Evolutionary conservation across 2,329 filamentous ascomycete species (phyloP), one percentile per base, ranked within the genome.

Genomic region (Cladosporium sp.): DNA sequence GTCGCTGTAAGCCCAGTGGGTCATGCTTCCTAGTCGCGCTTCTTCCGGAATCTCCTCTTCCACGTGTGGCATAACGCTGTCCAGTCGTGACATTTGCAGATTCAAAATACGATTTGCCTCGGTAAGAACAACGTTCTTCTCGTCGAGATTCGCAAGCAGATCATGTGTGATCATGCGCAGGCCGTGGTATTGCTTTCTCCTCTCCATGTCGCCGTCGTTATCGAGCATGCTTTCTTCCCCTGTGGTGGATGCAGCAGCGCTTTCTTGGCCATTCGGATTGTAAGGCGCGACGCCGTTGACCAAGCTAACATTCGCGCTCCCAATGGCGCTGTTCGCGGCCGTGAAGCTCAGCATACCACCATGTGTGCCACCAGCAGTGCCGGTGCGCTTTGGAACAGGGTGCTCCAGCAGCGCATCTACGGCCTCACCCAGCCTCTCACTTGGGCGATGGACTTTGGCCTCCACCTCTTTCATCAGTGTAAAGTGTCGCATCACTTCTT

Each of bases 381-480:
- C 51, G 52, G 55, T 63, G 49, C 61, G 58, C 39, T 66, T 65
- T 33, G 75, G 72, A 25, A 73, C 67, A 32, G 73, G 73, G 49
- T 72, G 67, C 33, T 66, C 64, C 51, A 72, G 67, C 35, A 86
- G 82, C 47, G 78, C 78, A 54, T 84, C 77, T 60, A 95, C 80
- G 54, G 94, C 78, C 63, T 85, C 79, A 63, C 86, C 84, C 52
- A 98, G 78, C 62, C 85, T 80, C 60, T 93, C 86, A 67, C 95
- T 89, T 6, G 93, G 86, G 20, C 83, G 84, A 70, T 91, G 93
- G 57, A 95, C 87, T 72, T 98, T 98, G 55, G 92, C 92, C 73
- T 98, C 93, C 41, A 97, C 93, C 72, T 98, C 93, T 69, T 96
- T 96, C 59, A 98, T 78, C 50, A 97, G 79, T 29, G 92, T 96